Evolutionary conservation across 2,329 filamentous ascomycete species (phyloP).

Genomic region (Phaeosphaeriaceae sp.): DNA sequence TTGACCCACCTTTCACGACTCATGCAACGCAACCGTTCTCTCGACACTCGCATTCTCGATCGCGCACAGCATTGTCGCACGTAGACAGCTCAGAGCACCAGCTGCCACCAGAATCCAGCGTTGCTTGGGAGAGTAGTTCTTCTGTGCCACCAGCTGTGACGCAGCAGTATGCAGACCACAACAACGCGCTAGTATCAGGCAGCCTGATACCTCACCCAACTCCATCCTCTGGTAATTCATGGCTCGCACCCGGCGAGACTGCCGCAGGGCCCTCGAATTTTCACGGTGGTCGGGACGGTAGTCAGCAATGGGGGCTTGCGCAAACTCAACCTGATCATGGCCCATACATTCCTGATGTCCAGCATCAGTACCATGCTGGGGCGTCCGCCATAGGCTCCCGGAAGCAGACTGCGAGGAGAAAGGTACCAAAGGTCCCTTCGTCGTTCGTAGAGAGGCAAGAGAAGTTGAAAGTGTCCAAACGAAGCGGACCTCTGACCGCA

Average conservation of each 20-base stretch:
- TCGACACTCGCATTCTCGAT: constrained; percentile 26
- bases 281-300: constrained; percentile 20
- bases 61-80: constrained; percentile 22
- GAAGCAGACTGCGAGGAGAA: constrained; percentile 30
- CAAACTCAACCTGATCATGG: constrained; percentile 19
- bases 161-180: constrained; percentile 24
- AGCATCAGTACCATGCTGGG: constrained; percentile 15
- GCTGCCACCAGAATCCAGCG: constrained; percentile 20
- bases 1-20: constrained; percentile 32
- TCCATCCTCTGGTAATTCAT: constrained; percentile 21
- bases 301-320: constrained; percentile 27
- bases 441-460: constrained; percentile 42
- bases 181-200: constrained; percentile 18
- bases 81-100: constrained; percentile 20
- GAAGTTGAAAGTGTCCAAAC: constrained; percentile 43
- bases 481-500: constrained; percentile 38
- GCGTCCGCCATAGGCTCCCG: constrained; percentile 12
- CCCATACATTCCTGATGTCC: constrained; percentile 17
- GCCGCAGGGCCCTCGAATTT: constrained; percentile 19
- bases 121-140: constrained; percentile 21
- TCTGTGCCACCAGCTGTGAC: constrained; percentile 16
- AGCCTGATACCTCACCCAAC: constrained; percentile 15
- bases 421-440: constrained; percentile 39
- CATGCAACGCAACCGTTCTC: constrained; percentile 31
- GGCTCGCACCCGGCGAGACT: constrained; percentile 22